Conservation (phyloP, 176 grass and related monocot genomes). For the Saccharum spontaneum region DNA sequence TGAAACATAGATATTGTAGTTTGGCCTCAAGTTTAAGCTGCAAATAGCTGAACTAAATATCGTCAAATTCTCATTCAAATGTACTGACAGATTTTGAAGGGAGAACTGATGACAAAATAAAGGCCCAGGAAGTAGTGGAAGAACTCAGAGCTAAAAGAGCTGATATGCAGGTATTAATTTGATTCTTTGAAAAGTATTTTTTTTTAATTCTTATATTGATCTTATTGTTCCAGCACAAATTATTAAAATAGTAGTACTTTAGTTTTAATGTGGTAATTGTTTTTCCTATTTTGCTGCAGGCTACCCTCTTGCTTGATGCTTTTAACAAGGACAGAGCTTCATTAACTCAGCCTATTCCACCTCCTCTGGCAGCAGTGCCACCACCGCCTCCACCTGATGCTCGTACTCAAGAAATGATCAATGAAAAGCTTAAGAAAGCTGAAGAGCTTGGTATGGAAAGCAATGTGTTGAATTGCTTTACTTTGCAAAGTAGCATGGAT, state of each 20-base stretch:
- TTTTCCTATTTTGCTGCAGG: constrained; percentile 48
- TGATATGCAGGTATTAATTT: constrained; percentile 74
- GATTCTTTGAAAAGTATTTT: not conserved
- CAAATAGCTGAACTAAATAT: not conserved
- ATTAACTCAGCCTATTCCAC: constrained; percentile 50
- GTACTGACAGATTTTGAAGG: constrained; percentile 74
- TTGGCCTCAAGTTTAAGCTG: not conserved
- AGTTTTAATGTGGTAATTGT: constrained; percentile 1
- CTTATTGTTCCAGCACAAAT: not conserved
- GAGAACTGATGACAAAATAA: constrained; percentile 85
- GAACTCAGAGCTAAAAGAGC: constrained; percentile 84
- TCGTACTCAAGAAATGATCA: constrained; percentile 94
- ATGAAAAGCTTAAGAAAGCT: constrained; percentile 95
- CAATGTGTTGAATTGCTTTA: not conserved
- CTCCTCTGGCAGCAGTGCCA: constrained; percentile 45
- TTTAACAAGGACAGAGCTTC: constrained; percentile 92
- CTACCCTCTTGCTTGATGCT: constrained; percentile 77
- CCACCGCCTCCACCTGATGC: constrained; percentile 54
- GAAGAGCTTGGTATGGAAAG: constrained; percentile 81
- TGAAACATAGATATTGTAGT: not conserved
- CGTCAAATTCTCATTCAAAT: constrained; percentile 17
- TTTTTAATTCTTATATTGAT: not conserved
- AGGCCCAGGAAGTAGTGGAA: constrained; percentile 68
- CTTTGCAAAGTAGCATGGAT: constrained; percentile 1
- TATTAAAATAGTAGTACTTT: not conserved